These are phyloP conservation scores for Schizonepeta tenuifolia DNA, from an alignment of 257 asterid species.

Conservation along the genomic window DNA sequence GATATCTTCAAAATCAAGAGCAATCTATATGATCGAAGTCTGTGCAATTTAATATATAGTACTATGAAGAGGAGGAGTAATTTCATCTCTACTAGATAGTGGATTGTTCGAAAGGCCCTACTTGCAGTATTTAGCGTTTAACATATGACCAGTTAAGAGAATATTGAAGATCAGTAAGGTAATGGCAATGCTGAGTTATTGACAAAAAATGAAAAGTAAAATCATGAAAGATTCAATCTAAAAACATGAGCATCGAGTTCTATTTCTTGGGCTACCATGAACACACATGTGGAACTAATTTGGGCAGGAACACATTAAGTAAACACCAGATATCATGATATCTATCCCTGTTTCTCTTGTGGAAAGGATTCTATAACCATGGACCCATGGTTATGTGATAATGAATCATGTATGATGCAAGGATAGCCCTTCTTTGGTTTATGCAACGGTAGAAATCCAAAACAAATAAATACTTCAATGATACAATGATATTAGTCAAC, in stretches of 20 bases:
- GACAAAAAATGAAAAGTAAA: neutral
- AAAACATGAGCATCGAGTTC: slow-evolving; percentile 13
- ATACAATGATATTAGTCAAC: slow-evolving; percentile 20
- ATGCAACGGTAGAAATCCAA: slow-evolving; percentile 18
- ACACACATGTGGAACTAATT: slow-evolving; percentile 17
- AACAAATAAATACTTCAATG: slow-evolving; percentile 8
- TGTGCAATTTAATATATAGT: slow-evolving; percentile 1
- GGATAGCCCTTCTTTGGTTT: slow-evolving; percentile 9
- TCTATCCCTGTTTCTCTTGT: neutral
- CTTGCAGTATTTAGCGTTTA: neutral
- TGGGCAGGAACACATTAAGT: slow-evolving; percentile 1
- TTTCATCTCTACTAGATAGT: slow-evolving; percentile 4
- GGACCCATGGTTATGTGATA: slow-evolving; percentile 8
- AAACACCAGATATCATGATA: neutral
- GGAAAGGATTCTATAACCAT: neutral
- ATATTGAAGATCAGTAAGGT: neutral
- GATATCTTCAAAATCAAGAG: slow-evolving; percentile 28
- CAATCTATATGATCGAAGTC: slow-evolving; percentile 6
- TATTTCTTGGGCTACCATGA: neutral
- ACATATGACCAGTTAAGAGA: neutral
- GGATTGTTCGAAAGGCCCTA: neutral
- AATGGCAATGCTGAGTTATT: slow-evolving; percentile 1
- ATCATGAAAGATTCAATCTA: neutral
- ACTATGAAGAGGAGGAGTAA: slow-evolving; percentile 4
- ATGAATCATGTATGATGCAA: neutral